Evolutionary conservation across 140 eudicot species (phyloP), one percentile per base, ranked within the genome.

Genomic region (Senecio squalidus): DNA sequence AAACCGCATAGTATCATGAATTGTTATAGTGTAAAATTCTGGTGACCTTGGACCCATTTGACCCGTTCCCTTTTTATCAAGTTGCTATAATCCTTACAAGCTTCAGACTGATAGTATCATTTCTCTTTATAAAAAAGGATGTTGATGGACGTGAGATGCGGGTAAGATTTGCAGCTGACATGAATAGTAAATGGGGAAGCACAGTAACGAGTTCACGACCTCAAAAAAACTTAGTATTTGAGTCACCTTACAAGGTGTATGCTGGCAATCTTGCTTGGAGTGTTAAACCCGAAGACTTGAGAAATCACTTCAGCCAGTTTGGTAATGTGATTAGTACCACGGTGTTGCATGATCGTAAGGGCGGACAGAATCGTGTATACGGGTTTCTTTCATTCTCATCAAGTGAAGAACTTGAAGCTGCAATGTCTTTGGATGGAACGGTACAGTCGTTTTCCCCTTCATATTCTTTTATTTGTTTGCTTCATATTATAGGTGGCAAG

Each of bases 241-340:
- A 79, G 59, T 70, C 77, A 18, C 78, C 84, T 20, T 70, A 39
- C 64, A 79, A 74, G 40, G 14, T 79, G 2, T 79, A 74, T 33
- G 84, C 54, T 4, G 84, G 84, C 3, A 79, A 79, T 60, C 84
- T 79, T 75, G 36, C 77, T 9, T 79, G 84, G 84, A 66, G 77
- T 31, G 71, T 70, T n/a, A 79, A 70, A 43, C 84, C 81, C 0
- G 78, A 79, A 20, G 84, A 74, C 26, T 66, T 79, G 57, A 65
- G 78, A 20, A 79, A 56, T 41, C 78, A 59, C 48, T 79, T 79
- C 18, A 59, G 57, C 56, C 77, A 67, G 41, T 79, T 79, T 60
- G 84, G 84, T 62, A 66, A 65, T 1, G 75, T 79, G 20, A 62
- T 74, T 66, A 79, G 84, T 58, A 77, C 78, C 8, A 79, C 60